A percentile compares a stretch with the other conserved stretches of the same genome.
Evolutionary conservation across 495 filamentous ascomycete genomes (phyloP).

Genomic region (Aspergillus leporis): DNA sequence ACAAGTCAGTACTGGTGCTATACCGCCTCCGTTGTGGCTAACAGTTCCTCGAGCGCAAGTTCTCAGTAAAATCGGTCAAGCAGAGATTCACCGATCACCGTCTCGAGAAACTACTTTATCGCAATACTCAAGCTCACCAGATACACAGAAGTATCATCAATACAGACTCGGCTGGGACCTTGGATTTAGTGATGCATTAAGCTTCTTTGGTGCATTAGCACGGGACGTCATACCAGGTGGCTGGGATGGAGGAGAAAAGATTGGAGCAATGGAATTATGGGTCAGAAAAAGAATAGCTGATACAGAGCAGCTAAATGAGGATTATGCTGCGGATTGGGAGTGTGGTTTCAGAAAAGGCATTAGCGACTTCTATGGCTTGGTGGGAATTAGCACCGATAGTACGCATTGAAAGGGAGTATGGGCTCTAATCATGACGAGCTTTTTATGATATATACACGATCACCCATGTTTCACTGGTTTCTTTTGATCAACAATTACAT

Average conservation of each 20-base stretch:
- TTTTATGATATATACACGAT: background rate
- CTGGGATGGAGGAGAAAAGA: slow-evolving; percentile 37
- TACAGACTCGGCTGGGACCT: slow-evolving; percentile 54
- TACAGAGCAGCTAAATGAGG: slow-evolving; percentile 34
- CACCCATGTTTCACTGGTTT: background rate
- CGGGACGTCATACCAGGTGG: slow-evolving; percentile 17
- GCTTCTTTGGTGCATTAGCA: slow-evolving; percentile 43
- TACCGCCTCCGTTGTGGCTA: slow-evolving; percentile 37
- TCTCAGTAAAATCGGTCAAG: slow-evolving; percentile 24
- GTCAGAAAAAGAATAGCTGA: slow-evolving; percentile 51
- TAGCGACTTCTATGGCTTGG: slow-evolving; percentile 36
- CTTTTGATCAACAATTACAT: background rate
- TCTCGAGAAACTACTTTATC: slow-evolving; percentile 28
- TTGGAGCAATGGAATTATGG: slow-evolving; percentile 57
- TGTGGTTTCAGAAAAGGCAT: slow-evolving; percentile 50
- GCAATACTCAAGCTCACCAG: slow-evolving; percentile 47
- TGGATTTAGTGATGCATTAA: slow-evolving; percentile 50
- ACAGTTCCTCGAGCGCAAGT: slow-evolving; percentile 33
- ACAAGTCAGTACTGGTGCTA: slow-evolving; percentile 40
- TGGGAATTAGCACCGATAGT: slow-evolving; percentile 18
- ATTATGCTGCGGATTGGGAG: slow-evolving; percentile 53
- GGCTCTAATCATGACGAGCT: background rate
- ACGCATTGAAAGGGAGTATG: background rate
- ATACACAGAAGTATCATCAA: slow-evolving; percentile 48
- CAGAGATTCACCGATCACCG: slow-evolving; percentile 30